phyloP scores from a whole-genome alignment of 225 moss, liverwort and hornwort genomes.

The Polytrichum formosum region DNA sequence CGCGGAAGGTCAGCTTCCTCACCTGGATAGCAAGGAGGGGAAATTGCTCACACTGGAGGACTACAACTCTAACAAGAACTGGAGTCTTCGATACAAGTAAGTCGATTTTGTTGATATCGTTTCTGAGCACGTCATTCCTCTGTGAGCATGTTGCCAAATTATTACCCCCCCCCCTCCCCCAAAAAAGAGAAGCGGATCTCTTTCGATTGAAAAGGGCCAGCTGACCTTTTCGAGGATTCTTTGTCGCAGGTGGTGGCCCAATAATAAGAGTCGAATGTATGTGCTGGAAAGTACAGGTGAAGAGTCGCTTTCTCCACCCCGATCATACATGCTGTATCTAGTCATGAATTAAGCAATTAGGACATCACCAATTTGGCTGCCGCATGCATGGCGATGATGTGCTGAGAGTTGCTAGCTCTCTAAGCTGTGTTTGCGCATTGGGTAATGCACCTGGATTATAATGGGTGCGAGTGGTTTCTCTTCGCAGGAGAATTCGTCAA shows the following conservation, averaged over 20 bases:
- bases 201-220: no score
- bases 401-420: not conserved
- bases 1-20: conserved; percentile 80
- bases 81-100: conserved; percentile 74
- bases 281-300: conserved; percentile 80
- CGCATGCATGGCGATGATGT: not conserved
- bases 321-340: not conserved
- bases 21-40: conserved; percentile 71
- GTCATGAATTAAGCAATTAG: not conserved
- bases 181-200: no score
- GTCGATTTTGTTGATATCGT: not conserved
- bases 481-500: conserved; percentile 76
- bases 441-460: not conserved
- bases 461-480: not conserved
- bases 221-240: no score
- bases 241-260: conserved; percentile 75
- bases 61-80: conserved; percentile 74
- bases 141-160: no score
- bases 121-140: no score
- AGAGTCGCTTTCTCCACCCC: not conserved
- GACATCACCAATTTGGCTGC: not conserved
- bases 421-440: conserved; percentile 1
- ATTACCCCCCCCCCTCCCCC: no score
- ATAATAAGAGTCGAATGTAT: conserved; percentile 97
- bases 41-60: conserved; percentile 68